Evolutionary conservation across 148 eudicot genomes (phyloP), one percentile per base, ranked within the genome.

Genomic region (Rhododendron vialii): DNA sequence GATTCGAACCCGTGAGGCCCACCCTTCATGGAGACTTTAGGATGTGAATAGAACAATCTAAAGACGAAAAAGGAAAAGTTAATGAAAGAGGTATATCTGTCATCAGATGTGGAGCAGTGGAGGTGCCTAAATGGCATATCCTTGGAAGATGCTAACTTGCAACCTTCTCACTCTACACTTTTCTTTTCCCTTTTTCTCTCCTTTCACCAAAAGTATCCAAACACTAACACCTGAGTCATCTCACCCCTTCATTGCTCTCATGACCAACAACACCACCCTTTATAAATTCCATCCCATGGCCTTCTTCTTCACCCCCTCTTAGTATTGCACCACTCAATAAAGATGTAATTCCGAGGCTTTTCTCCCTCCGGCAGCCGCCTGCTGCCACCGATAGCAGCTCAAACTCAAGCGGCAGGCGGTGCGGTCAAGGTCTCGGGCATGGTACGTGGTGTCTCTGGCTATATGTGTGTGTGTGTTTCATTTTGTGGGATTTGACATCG

Each of bases 121-220:
- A 53, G 82, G 77, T 63, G 82, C 88, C 86, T 5, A 79, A 80
- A 22, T 83, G 87, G 90, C 78, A 89, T 89, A 89, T 89, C 82
- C 53, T 43, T 74, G 85, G 87, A 86, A 89, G 88, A 89, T 89
- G 87, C 90, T 84, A 41, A 73, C 53, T 84, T 33, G 57, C 78
- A 45, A 28, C 85, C 53, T 36, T 83, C 77, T 59, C 45, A 45
- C 24, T 73, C 83, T 73, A 18, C 83, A 15, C 45, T 57, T 80
- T 81, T 81, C 30, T 18, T 1, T n/a, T 22, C n/a, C 57, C 63
- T 83, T 81, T 86, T 57, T 33, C 82, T 78, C 84, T 22, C 61
- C 88, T 59, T 59, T 82, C 43, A 13, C 76, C 15, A 82, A 82
- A 82, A 86, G 85, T 18, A 22, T 14, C 55, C 85, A 26, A 20